Conservation (phyloP, 148 eudicot species). For the Amaranthus palmeri region DNA sequence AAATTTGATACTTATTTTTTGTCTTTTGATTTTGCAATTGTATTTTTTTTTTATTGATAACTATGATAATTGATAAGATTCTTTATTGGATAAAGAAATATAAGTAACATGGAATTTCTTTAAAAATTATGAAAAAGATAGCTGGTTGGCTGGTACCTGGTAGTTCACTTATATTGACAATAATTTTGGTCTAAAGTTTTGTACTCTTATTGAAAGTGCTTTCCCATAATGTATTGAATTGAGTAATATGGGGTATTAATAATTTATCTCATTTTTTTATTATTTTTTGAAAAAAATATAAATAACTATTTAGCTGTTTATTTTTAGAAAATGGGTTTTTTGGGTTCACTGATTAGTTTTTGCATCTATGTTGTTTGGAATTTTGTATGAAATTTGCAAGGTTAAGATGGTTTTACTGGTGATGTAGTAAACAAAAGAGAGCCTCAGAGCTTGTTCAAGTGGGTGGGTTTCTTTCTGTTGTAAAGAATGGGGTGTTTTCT, state of each 20-base stretch:
- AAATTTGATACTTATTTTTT: background rate
- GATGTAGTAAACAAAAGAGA: conserved; percentile 24
- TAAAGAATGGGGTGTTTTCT: conserved; percentile 73
- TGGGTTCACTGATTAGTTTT: conserved; percentile 11
- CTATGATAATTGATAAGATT: background rate
- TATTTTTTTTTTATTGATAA: background rate
- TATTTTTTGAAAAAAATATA: background rate
- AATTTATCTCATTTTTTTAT: background rate
- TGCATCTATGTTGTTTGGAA: conserved; percentile 6
- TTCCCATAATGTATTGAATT: conserved; percentile 3
- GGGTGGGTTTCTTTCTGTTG: conserved; percentile 29
- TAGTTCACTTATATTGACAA: background rate
- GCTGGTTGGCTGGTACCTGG: background rate
- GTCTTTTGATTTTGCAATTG: background rate
- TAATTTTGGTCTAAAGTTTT: background rate
- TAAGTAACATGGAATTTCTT: too few relatives aligned
- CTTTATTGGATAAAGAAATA: background rate
- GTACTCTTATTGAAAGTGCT: background rate
- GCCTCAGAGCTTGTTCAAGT: conserved; percentile 19
- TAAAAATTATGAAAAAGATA: background rate
- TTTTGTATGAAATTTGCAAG: conserved; percentile 27
- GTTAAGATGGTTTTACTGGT: conserved; percentile 42
- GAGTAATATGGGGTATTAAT: too few relatives aligned
- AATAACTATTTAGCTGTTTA: too few relatives aligned
- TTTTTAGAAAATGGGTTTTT: background rate